These are phyloP conservation scores for Lipomyces yamadae DNA, from an alignment of 805 yeast species.

Conservation along the genomic window DNA sequence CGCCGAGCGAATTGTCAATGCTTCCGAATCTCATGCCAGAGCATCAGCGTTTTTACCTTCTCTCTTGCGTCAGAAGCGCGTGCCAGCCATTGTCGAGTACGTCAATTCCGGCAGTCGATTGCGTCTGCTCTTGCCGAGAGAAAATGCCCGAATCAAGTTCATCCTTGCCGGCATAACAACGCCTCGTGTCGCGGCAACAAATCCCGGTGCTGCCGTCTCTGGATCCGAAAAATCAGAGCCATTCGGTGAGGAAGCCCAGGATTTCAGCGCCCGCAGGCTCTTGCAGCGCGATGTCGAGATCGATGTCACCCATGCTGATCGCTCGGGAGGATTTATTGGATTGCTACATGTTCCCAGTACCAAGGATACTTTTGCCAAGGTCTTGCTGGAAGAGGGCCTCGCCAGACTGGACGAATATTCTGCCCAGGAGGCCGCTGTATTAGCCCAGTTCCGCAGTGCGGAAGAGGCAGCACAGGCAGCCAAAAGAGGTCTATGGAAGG, in stretches of 20 bases:
- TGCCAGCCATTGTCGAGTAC: slow-evolving; percentile 73
- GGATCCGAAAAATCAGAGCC: slow-evolving; percentile 41
- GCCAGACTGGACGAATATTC: slow-evolving; percentile 70
- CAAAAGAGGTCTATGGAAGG: slow-evolving; percentile 69
- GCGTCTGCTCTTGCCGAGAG: slow-evolving; percentile 69
- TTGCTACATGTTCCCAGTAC: slow-evolving; percentile 57
- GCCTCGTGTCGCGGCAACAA: slow-evolving; percentile 44
- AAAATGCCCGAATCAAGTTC: slow-evolving; percentile 68
- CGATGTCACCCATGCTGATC: slow-evolving; percentile 71
- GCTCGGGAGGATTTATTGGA: slow-evolving; percentile 81
- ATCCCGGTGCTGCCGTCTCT: slow-evolving; percentile 39
- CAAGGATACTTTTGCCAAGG: slow-evolving; percentile 51
- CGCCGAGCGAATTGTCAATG: slow-evolving; percentile 70
- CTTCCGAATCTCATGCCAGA: slow-evolving; percentile 71
- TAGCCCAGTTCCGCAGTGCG: slow-evolving; percentile 60
- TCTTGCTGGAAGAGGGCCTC: slow-evolving; percentile 64
- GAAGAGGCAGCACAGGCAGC: slow-evolving; percentile 62
- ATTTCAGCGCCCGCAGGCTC: slow-evolving; percentile 57
- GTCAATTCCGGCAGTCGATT: slow-evolving; percentile 72
- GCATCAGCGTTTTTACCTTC: slow-evolving; percentile 77
- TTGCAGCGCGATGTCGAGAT: slow-evolving; percentile 76
- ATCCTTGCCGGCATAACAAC: slow-evolving; percentile 75
- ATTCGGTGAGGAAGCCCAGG: slow-evolving; percentile 56
- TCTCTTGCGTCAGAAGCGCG: slow-evolving; percentile 65
- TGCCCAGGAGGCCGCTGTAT: slow-evolving; percentile 59